Conservation (phyloP, 805 yeast species). For the Teunomyces stri region DNA sequence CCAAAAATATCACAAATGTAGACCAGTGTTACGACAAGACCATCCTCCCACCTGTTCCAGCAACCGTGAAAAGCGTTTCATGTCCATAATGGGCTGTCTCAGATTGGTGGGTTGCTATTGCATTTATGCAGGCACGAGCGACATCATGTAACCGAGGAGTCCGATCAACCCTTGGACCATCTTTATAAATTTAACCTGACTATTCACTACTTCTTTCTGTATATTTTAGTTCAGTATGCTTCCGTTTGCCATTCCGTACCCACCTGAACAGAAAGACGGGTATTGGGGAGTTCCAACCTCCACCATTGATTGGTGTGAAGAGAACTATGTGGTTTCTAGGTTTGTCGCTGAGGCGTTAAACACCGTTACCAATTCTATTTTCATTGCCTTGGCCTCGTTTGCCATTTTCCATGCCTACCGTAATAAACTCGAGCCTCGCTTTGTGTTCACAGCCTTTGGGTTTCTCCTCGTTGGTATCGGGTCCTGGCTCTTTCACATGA, state of each 20-base stretch:
- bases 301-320: constrained; percentile 99
- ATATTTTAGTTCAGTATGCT: constrained; percentile 23
- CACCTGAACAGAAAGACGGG: constrained; percentile 53
- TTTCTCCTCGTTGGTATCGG: constrained; percentile 91
- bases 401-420: constrained; percentile 59
- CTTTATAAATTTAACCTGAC: not conserved
- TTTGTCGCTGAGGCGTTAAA: constrained; percentile 91
- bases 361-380: constrained; percentile 71
- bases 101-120: not conserved
- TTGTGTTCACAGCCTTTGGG: constrained; percentile 69
- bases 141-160: constrained; percentile 2
- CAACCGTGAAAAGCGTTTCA: not conserved
- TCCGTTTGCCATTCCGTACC: constrained; percentile 54
- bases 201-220: not conserved
- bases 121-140: not conserved
- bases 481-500: constrained; percentile 95
- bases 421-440: constrained; percentile 67
- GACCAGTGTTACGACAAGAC: too few relatives aligned
- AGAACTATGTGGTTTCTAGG: constrained; percentile 82
- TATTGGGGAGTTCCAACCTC: constrained; percentile 85
- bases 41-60: too few relatives aligned
- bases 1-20: too few relatives aligned
- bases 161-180: not conserved
- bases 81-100: not conserved
- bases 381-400: constrained; percentile 53